Percentiles rank a stretch among this genome's conserved stretches.
phyloP scores from a whole-genome alignment of 768 basidiomycete species.

The Psilocybe cyanescens region DNA sequence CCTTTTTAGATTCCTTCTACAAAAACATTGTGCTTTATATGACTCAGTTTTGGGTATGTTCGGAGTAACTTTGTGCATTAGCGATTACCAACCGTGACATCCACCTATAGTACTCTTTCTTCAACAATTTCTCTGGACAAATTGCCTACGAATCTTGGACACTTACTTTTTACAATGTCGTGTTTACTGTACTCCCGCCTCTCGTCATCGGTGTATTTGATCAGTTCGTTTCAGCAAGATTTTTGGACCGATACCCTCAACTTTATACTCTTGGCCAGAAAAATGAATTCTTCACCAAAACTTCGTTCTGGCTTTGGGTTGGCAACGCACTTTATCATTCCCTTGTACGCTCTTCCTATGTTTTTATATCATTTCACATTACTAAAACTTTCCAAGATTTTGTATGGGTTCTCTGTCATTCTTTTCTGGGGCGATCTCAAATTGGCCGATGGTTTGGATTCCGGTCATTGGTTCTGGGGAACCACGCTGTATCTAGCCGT shows the following conservation, averaged over 20 bases:
- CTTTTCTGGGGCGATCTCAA: constrained; percentile 95
- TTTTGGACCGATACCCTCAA: constrained; percentile 96
- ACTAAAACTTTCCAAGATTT: constrained; percentile 51
- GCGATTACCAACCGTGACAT: constrained; percentile 6
- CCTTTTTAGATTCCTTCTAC: constrained; percentile 86
- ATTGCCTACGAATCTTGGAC: constrained; percentile 99
- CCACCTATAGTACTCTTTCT: constrained; percentile 85
- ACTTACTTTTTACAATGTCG: constrained; percentile 92
- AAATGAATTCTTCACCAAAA: constrained; percentile 92
- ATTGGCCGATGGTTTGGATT: constrained; percentile 76
- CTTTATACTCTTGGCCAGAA: constrained; percentile 93
- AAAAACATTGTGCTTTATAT: constrained; percentile 98
- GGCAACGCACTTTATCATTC: constrained; percentile 90
- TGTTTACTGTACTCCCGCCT: constrained; percentile 95
- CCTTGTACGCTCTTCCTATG: constrained; percentile 57
- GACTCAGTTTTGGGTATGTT: constrained; percentile 94
- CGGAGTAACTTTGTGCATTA: background rate
- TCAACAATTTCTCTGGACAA: constrained; percentile 99
- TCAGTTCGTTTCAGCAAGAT: constrained; percentile 96
- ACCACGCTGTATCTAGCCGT: constrained; percentile 94
- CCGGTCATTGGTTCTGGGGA: constrained; percentile 99
- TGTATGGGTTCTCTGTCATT: constrained; percentile 87
- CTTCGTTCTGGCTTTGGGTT: constrained; percentile 92
- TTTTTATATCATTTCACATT: constrained; percentile 2
- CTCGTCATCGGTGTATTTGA: constrained; percentile 98